Evolutionary conservation across 106 monocot genomes (phyloP).

Genomic region (Gastrodia elata): DNA sequence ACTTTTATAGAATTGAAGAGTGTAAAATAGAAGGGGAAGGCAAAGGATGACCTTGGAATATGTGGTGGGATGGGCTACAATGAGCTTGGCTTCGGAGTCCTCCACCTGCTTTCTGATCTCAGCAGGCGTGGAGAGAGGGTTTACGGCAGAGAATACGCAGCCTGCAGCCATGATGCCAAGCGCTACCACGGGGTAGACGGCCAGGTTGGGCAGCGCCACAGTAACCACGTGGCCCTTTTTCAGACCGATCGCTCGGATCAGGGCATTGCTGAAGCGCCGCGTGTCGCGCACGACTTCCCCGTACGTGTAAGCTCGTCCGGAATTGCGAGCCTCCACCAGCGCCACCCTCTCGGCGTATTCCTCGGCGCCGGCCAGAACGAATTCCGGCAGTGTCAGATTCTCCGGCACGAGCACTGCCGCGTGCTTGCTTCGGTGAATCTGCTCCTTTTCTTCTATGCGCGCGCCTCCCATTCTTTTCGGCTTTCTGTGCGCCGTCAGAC

Average conservation of each 20-base stretch:
- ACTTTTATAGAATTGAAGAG: too few species aligned
- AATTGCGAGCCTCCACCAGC: constrained; percentile 41
- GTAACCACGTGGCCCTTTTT: constrained; percentile 74
- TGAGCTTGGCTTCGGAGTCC: constrained; percentile 60
- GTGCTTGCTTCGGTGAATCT: constrained; percentile 66
- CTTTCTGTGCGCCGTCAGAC: too few species aligned
- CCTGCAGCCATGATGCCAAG: constrained; percentile 86
- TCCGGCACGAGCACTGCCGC: constrained; percentile 54
- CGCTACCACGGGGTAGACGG: constrained; percentile 66
- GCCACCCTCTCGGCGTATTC: constrained; percentile 65
- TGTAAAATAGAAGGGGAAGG: too few species aligned
- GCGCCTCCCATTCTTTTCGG: neutral
- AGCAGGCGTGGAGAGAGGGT: constrained; percentile 37
- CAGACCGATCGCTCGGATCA: constrained; percentile 51
- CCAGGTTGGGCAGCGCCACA: constrained; percentile 72
- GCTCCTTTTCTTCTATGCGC: constrained; percentile 18
- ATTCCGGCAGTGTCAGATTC: constrained; percentile 63
- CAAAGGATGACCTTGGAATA: constrained; percentile 40
- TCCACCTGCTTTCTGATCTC: constrained; percentile 74
- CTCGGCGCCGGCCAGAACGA: constrained; percentile 59
- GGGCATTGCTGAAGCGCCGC: constrained; percentile 52
- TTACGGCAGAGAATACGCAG: constrained; percentile 83
- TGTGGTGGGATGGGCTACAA: constrained; percentile 44
- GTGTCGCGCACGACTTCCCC: constrained; percentile 45
- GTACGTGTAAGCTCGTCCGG: constrained; percentile 62